Percentiles rank a stretch among this genome's conserved stretches.
These are phyloP conservation scores for Carex arenaria DNA, from an alignment of 202 grass and related monocot genomes.

Conservation along the genomic window DNA sequence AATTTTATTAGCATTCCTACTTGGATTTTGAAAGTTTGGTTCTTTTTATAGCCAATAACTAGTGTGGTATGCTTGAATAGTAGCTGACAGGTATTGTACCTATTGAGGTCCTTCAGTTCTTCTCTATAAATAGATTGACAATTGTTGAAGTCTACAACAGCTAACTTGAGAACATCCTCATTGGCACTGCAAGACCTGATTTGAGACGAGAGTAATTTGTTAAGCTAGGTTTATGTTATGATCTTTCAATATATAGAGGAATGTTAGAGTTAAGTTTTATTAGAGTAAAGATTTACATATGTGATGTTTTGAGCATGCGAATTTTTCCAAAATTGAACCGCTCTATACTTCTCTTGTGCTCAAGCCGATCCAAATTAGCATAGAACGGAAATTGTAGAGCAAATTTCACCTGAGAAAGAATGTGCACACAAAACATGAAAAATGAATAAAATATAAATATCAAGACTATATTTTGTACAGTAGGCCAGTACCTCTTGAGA, in stretches of 20 bases:
- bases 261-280: constrained; percentile 14
- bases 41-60: background rate
- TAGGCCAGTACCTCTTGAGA: constrained; percentile 31
- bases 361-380: constrained; percentile 54
- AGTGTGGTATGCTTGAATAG: background rate
- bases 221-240: background rate
- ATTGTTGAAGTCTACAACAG: constrained; percentile 34
- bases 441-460: background rate
- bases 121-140: constrained; percentile 44
- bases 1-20: background rate
- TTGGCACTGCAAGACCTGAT: constrained; percentile 20
- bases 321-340: constrained; percentile 19
- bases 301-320: constrained; percentile 36
- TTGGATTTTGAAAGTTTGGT: background rate
- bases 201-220: constrained; percentile 9
- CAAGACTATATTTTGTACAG: background rate
- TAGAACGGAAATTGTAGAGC: constrained; percentile 57
- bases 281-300: constrained; percentile 26
- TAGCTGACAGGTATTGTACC: constrained; percentile 25
- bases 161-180: constrained; percentile 37
- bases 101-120: constrained; percentile 47
- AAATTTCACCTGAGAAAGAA: constrained; percentile 50
- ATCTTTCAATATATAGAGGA: background rate
- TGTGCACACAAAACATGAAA: background rate
- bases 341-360: constrained; percentile 77